phyloP scores from a whole-genome alignment of 352 stramenopile species.

The Globisporangium nodosum region DNA sequence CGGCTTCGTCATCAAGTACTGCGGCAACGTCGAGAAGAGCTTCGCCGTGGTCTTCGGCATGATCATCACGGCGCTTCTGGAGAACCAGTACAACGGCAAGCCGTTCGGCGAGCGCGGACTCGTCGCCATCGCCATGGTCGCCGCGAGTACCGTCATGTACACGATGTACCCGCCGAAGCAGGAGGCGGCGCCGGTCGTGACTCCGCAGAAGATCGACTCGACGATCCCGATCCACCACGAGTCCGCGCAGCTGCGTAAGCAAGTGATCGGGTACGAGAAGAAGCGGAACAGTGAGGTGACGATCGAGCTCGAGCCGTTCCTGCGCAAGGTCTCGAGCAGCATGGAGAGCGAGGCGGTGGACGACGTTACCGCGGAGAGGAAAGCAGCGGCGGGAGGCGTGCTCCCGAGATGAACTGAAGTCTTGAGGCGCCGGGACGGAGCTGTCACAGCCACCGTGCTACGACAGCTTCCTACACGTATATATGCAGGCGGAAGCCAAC shows the following conservation, averaged over 20 bases:
- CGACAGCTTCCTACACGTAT: not conserved
- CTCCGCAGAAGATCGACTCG: constrained; percentile 12
- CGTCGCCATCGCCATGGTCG: constrained; percentile 55
- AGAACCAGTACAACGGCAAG: constrained; percentile 67
- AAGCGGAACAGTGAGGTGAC: constrained; percentile 27
- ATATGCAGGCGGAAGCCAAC: constrained; percentile 1
- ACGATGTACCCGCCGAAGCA: constrained; percentile 52
- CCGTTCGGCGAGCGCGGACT: constrained; percentile 54
- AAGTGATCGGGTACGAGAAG: constrained; percentile 20
- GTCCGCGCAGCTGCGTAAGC: not conserved
- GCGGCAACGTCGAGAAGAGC: constrained; percentile 80
- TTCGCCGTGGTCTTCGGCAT: constrained; percentile 80
- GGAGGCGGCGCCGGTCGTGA: constrained; percentile 15
- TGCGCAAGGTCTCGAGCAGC: constrained; percentile 13
- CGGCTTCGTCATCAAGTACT: constrained; percentile 83
- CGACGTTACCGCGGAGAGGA: not conserved
- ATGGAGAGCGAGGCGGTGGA: not conserved
- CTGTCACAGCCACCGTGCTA: not conserved
- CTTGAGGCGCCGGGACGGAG: not conserved
- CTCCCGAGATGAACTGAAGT: constrained; percentile 7
- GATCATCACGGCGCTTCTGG: constrained; percentile 67
- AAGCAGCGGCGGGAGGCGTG: not conserved
- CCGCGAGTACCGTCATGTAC: constrained; percentile 61
- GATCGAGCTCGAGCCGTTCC: constrained; percentile 38
- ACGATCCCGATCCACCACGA: constrained; percentile 12